phyloP scores from a whole-genome alignment of 106 monocot genomes.

The Allium cepa region DNA sequence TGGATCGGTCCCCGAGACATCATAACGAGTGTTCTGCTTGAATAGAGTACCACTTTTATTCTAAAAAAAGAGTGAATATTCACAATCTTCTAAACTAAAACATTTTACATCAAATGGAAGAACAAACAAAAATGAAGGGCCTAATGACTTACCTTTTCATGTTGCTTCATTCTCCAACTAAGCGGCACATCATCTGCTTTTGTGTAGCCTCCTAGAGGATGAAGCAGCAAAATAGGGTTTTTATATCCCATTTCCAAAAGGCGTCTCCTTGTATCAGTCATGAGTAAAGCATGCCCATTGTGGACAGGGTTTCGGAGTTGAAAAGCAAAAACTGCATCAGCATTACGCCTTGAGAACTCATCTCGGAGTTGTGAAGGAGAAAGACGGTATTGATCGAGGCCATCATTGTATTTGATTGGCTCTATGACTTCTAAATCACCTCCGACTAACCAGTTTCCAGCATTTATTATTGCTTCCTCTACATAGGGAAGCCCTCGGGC shows the following conservation, averaged over 20 bases:
- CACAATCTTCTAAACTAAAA: too few relatives aligned
- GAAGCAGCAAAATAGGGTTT: conserved; percentile 78
- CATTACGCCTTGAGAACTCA: conserved; percentile 74
- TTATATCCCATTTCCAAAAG: conserved; percentile 90
- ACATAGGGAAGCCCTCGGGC: conserved; percentile 77
- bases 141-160: conserved; percentile 57
- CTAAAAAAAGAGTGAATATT: too few relatives aligned
- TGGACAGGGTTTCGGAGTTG: conserved; percentile 97
- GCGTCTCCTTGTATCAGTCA: conserved; percentile 79
- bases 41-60: too few relatives aligned
- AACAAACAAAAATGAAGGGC: not conserved
- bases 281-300: conserved; percentile 90
- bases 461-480: conserved; percentile 59
- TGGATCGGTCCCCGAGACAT: too few relatives aligned
- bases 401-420: conserved; percentile 90
- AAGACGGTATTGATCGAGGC: conserved; percentile 73
- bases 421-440: conserved; percentile 86
- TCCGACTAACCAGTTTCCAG: conserved; percentile 89
- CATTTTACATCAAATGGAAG: not conserved
- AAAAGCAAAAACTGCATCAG: conserved; percentile 97
- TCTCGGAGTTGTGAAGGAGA: conserved; percentile 80
- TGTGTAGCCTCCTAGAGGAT: conserved; percentile 85
- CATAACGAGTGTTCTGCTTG: too few relatives aligned
- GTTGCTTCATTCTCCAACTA: conserved; percentile 93
- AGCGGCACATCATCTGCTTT: conserved; percentile 98